Evolutionary conservation across 805 yeast genomes (phyloP).

Genomic region (Candida stauntonica): DNA sequence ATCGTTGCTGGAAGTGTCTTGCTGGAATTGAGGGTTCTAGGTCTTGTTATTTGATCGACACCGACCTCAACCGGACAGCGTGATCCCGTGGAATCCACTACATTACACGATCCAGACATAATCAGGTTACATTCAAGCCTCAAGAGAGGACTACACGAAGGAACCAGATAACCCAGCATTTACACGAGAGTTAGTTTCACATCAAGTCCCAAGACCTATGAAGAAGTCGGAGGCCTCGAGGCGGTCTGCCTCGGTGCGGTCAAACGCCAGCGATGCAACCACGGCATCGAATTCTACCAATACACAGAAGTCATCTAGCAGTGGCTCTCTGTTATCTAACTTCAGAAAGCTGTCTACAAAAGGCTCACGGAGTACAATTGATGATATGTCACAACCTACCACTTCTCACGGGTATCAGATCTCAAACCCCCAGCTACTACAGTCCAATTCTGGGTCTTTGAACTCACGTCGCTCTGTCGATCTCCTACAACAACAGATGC

Average conservation of each 20-base stretch:
- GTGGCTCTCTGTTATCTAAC: slow-evolving; percentile 25
- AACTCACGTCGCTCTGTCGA: slow-evolving; percentile 7
- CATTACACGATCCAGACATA: too few species aligned
- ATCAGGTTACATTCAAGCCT: too few species aligned
- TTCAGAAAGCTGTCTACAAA: slow-evolving; percentile 25
- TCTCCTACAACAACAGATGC: slow-evolving; percentile 9
- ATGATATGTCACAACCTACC: slow-evolving; percentile 3
- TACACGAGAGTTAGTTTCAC: not conserved
- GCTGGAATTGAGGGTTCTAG: too few species aligned
- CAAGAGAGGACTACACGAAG: too few species aligned
- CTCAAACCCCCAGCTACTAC: slow-evolving; percentile 26
- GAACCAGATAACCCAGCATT: too few species aligned
- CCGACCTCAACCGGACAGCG: too few species aligned
- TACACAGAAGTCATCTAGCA: slow-evolving; percentile 12
- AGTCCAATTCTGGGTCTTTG: slow-evolving; percentile 4
- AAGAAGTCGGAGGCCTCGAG: slow-evolving; percentile 12
- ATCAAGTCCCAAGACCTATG: slow-evolving; percentile 2
- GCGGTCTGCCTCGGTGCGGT: slow-evolving; percentile 12
- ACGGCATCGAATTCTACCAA: slow-evolving; percentile 2
- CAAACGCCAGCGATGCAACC: slow-evolving; percentile 9
- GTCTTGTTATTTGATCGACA: too few species aligned
- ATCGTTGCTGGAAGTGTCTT: not conserved
- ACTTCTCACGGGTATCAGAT: slow-evolving; percentile 14
- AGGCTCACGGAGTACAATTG: slow-evolving; percentile 11
- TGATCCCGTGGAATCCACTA: too few species aligned